Conservation (phyloP, 139 green algal species). For the Deuterostichococcus epilithicus region DNA sequence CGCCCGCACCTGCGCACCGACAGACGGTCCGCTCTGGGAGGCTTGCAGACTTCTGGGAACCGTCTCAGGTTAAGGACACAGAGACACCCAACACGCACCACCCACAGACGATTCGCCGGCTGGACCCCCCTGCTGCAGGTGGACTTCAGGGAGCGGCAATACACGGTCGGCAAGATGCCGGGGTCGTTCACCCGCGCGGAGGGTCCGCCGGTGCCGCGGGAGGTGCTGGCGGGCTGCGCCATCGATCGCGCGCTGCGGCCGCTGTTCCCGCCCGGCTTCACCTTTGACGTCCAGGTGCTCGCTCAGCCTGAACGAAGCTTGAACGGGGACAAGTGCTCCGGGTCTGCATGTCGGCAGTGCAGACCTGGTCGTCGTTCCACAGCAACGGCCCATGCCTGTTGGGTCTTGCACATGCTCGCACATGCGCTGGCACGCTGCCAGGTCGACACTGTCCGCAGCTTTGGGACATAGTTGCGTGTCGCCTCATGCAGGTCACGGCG, state of each 20-base stretch:
- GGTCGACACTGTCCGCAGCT: too few species aligned
- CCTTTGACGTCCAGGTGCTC: constrained; percentile 1
- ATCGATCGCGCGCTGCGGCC: constrained; percentile 71
- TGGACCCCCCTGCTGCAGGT: constrained; percentile 48
- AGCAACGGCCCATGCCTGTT: too few species aligned
- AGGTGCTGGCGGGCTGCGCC: constrained; percentile 42
- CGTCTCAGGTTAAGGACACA: too few species aligned
- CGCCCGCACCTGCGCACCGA: too few species aligned
- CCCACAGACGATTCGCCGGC: too few species aligned
- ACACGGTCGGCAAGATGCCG: constrained; percentile 62
- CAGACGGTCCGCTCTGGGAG: too few species aligned
- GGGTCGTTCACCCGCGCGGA: constrained; percentile 55
- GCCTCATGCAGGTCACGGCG: constrained; percentile 32
- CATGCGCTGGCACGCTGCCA: too few species aligned
- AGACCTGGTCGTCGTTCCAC: too few species aligned
- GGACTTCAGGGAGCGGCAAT: constrained; percentile 71
- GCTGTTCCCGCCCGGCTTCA: constrained; percentile 63
- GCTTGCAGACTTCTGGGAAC: too few species aligned
- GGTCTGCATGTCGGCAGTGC: not conserved
- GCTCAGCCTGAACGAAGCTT: not conserved
- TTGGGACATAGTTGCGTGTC: too few species aligned
- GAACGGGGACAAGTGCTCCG: not conserved
- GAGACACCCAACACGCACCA: too few species aligned
- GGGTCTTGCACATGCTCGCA: too few species aligned
- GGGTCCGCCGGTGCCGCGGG: constrained; percentile 46